These are phyloP conservation scores for Xenoacremonium recifei DNA, from an alignment of 2,329 filamentous ascomycete species.

Conservation along the genomic window DNA sequence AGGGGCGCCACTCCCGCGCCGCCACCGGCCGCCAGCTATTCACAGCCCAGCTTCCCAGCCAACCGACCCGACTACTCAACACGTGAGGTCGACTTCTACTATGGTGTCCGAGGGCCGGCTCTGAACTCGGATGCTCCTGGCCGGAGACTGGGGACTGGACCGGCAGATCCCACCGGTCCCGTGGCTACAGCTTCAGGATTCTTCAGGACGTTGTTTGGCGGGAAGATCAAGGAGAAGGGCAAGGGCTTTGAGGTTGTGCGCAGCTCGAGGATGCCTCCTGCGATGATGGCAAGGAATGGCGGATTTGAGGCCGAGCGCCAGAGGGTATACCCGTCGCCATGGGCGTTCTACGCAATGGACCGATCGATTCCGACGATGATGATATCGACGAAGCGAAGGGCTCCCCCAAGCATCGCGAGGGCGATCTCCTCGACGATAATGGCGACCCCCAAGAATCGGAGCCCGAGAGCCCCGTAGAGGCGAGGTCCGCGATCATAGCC, in stretches of 20 bases:
- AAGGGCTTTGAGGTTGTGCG: slow-evolving; percentile 97
- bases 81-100: slow-evolving; percentile 95
- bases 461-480: slow-evolving; percentile 32
- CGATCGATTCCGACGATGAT: slow-evolving; percentile 65
- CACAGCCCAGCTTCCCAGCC: slow-evolving; percentile 42
- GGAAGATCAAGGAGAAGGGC: slow-evolving; percentile 88
- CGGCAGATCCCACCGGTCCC: slow-evolving; percentile 89
- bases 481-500: slow-evolving; percentile 24
- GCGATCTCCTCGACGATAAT: slow-evolving; percentile 44
- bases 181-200: slow-evolving; percentile 87
- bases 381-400: slow-evolving; percentile 43
- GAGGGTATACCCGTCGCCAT: slow-evolving; percentile 66
- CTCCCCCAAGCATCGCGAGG: slow-evolving; percentile 25
- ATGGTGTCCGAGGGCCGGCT: slow-evolving; percentile 85
- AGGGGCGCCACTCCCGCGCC: slow-evolving; percentile 43
- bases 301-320: slow-evolving; percentile 60
- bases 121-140: slow-evolving; percentile 78
- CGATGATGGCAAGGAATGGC: slow-evolving; percentile 57
- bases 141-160: slow-evolving; percentile 86
- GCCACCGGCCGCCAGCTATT: slow-evolving; percentile 30
- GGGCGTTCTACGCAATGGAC: slow-evolving; percentile 57
- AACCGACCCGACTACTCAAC: slow-evolving; percentile 84
- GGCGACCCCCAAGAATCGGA: slow-evolving; percentile 47
- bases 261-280: slow-evolving; percentile 80
- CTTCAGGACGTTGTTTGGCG: slow-evolving; percentile 76